Percentiles rank a stretch among this genome's conserved stretches.
phyloP scores from a whole-genome alignment of 2,329 filamentous ascomycete genomes.

The Epichloe brachyelytri region DNA sequence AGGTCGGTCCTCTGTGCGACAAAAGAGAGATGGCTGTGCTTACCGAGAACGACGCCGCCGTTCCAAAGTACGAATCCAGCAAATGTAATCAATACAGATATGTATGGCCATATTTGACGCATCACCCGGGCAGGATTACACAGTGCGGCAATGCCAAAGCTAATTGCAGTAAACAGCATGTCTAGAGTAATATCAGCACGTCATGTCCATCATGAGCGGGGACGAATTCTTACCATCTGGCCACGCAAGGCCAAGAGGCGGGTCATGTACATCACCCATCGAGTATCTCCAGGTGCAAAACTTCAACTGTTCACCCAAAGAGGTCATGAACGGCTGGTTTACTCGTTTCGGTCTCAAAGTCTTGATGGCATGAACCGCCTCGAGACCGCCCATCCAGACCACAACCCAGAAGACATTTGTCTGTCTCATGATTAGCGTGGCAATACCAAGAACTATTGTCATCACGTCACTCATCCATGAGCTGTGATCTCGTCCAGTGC shows the following conservation, averaged over 20 bases:
- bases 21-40: slow-evolving; percentile 9
- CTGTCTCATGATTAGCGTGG: slow-evolving; percentile 68
- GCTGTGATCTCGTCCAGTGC: slow-evolving; percentile 22
- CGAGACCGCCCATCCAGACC: slow-evolving; percentile 55
- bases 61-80: slow-evolving; percentile 72
- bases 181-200: slow-evolving; percentile 25
- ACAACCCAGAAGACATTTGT: slow-evolving; percentile 97
- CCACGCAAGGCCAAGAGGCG: slow-evolving; percentile 30
- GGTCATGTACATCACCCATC: slow-evolving; percentile 42
- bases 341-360: slow-evolving; percentile 22
- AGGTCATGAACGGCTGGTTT: slow-evolving; percentile 18
- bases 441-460: slow-evolving; percentile 44
- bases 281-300: slow-evolving; percentile 32
- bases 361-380: slow-evolving; percentile 40
- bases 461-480: slow-evolving; percentile 27
- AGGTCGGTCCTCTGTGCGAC: not conserved
- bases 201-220: not conserved
- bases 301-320: slow-evolving; percentile 21
- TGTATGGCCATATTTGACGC: slow-evolving; percentile 40
- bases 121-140: slow-evolving; percentile 34
- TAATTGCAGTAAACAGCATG: slow-evolving; percentile 44
- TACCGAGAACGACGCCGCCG: slow-evolving; percentile 79
- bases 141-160: slow-evolving; percentile 46
- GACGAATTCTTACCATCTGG: slow-evolving; percentile 32
- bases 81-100: slow-evolving; percentile 56